Conservation (phyloP, 352 stramenopile species). For the Ophiocytium majus region DNA sequence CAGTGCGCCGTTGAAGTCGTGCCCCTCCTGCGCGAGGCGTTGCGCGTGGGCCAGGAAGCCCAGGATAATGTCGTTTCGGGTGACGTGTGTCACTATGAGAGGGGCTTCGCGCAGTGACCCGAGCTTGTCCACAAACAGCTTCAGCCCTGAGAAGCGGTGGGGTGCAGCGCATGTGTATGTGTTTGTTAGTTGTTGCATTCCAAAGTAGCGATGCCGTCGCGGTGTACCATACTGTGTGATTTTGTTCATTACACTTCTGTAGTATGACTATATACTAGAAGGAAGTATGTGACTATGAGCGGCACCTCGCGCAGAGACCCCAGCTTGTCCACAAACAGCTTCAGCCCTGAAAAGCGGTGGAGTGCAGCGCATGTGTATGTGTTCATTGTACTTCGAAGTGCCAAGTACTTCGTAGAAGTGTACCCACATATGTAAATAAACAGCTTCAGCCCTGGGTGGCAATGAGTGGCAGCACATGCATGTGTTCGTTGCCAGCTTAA, state of each 20-base stretch:
- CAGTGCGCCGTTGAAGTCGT: slow-evolving; percentile 13
- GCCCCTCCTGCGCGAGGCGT: slow-evolving; percentile 30
- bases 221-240: too few species aligned
- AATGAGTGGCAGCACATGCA: slow-evolving; percentile 29
- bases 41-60: slow-evolving; percentile 43
- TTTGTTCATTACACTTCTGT: too few species aligned
- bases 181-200: too few species aligned
- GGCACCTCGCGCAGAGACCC: slow-evolving; percentile 28
- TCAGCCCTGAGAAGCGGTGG: slow-evolving; percentile 37
- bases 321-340: slow-evolving; percentile 49
- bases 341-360: slow-evolving; percentile 37
- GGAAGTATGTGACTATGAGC: slow-evolving; percentile 45
- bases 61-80: slow-evolving; percentile 45
- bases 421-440: too few species aligned
- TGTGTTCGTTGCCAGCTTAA: slow-evolving; percentile 27
- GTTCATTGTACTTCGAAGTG: too few species aligned
- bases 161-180: too few species aligned
- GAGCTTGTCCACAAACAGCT: slow-evolving; percentile 48
- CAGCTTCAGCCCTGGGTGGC: too few species aligned
- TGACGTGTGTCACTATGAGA: slow-evolving; percentile 48
- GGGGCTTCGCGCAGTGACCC: slow-evolving; percentile 29
- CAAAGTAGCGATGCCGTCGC: too few species aligned
- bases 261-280: too few species aligned
- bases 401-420: too few species aligned
- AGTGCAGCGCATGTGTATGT: too few species aligned